Evolutionary conservation across 257 asterid species (phyloP).

Genomic region (Cinchona pubescens): DNA sequence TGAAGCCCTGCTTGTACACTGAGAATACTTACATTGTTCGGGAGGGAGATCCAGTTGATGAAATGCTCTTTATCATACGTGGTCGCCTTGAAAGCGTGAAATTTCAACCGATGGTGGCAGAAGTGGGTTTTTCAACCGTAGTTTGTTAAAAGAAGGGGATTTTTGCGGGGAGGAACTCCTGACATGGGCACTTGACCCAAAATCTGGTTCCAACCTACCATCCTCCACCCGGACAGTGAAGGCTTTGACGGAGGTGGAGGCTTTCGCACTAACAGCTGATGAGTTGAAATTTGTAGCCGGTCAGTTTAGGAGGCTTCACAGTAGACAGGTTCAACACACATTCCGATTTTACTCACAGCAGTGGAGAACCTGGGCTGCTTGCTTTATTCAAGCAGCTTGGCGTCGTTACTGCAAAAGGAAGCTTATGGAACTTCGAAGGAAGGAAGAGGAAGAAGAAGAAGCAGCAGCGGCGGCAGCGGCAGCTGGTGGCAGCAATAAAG

Average conservation of each 20-base stretch:
- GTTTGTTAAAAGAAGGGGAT: constrained; percentile 80
- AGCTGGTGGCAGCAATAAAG: constrained; percentile 40
- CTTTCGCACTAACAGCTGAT: constrained; percentile 84
- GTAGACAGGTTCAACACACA: constrained; percentile 96
- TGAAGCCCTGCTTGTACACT: constrained; percentile 80
- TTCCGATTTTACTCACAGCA: constrained; percentile 98
- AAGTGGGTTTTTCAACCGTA: constrained; percentile 91
- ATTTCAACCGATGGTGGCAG: constrained; percentile 99
- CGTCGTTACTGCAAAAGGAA: constrained; percentile 79
- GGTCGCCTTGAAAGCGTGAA: constrained; percentile 96
- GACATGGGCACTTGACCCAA: constrained; percentile 96
- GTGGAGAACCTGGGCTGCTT: constrained; percentile 99
- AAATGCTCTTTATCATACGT: constrained; percentile 95
- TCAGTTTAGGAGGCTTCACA: constrained; percentile 95
- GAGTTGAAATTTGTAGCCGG: constrained; percentile 90
- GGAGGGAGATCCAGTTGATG: constrained; percentile 99
- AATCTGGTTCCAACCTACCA: constrained; percentile 83
- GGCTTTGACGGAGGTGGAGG: constrained; percentile 84
- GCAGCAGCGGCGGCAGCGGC: constrained; percentile 29
- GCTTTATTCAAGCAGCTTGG: constrained; percentile 98
- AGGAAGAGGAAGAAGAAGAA: constrained; percentile 70
- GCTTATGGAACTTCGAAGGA: constrained; percentile 58
- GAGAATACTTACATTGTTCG: constrained; percentile 83
- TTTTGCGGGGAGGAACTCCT: constrained; percentile 98
- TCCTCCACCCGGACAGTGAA: constrained; percentile 91